Conservation (phyloP, 2,329 filamentous ascomycete species). For the Fusarium tanahbumbuense region DNA sequence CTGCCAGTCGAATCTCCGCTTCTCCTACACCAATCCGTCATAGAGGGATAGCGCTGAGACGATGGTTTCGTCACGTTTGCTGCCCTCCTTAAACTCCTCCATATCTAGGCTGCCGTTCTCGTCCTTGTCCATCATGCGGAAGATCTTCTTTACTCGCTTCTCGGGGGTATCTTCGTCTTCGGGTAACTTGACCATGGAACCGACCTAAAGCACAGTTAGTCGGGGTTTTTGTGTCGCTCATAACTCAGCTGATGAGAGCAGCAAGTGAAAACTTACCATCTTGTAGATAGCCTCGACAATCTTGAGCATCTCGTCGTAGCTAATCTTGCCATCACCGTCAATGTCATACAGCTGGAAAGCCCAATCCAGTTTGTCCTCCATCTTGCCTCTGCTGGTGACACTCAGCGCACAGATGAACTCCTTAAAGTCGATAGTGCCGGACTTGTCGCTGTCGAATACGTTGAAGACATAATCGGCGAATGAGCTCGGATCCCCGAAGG, state of each 20-base stretch:
- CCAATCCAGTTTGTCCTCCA: slow-evolving; percentile 99
- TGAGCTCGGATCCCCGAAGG: slow-evolving; percentile 95
- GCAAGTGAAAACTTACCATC: slow-evolving; percentile 74
- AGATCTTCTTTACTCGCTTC: slow-evolving; percentile 98
- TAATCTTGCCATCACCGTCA: slow-evolving; percentile 98
- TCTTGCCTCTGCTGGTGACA: slow-evolving; percentile 96
- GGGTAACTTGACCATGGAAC: slow-evolving; percentile 98
- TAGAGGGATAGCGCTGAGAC: slow-evolving; percentile 97
- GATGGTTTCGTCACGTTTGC: slow-evolving; percentile 98
- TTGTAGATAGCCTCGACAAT: slow-evolving; percentile 99
- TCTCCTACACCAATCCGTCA: slow-evolving; percentile 83
- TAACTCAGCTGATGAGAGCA: not conserved
- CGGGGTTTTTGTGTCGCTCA: not conserved
- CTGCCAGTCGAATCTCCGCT: not conserved
- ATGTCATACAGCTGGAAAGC: slow-evolving; percentile 99
- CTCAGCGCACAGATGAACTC: slow-evolving; percentile 99
- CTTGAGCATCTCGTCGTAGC: slow-evolving; percentile 98
- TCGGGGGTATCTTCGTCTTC: slow-evolving; percentile 99
- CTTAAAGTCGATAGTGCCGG: slow-evolving; percentile 98
- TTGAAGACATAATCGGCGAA: slow-evolving; percentile 99
- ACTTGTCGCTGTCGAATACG: slow-evolving; percentile 97
- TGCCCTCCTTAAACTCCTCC: slow-evolving; percentile 98
- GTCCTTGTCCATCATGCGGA: slow-evolving; percentile 99
- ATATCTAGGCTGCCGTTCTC: slow-evolving; percentile 97
- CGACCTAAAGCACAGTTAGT: slow-evolving; percentile 71